A percentile compares a stretch with the other conserved stretches of the same genome.
Conservation (phyloP, 768 basidiomycete genomes). For the Trametes villosa region DNA sequence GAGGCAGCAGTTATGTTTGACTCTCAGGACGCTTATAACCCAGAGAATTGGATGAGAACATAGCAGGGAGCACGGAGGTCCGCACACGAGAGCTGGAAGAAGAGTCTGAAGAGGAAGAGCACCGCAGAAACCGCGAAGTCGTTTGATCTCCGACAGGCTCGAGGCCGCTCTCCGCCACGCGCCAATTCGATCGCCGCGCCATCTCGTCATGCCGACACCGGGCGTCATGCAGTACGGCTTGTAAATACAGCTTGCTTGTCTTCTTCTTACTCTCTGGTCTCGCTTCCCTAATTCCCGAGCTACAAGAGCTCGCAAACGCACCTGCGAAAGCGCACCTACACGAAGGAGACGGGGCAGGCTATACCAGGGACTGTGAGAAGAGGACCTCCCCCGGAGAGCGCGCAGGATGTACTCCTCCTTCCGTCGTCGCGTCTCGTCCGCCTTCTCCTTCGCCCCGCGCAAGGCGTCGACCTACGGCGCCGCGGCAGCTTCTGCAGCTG, state of each 20-base stretch:
- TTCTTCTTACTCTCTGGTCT: neutral
- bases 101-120: neutral
- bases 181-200: constrained; percentile 11
- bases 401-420: constrained; percentile 48
- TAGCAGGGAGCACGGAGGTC: neutral
- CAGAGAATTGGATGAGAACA: neutral
- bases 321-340: neutral
- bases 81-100: neutral
- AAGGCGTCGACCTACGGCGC: constrained; percentile 22
- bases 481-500: constrained; percentile 19
- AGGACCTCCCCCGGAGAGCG: constrained; percentile 5
- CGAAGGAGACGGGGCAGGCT: too few species aligned
- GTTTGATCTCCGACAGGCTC: constrained; percentile 1
- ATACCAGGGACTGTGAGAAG: neutral
- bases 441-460: constrained; percentile 25
- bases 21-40: neutral
- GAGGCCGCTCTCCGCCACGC: neutral
- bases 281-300: neutral
- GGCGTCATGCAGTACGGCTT: neutral
- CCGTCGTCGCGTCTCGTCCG: constrained; percentile 43
- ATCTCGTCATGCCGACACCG: constrained; percentile 15
- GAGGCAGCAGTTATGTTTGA: neutral
- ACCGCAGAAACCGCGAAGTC: neutral
- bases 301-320: neutral
- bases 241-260: neutral